Percentiles rank a stretch among this genome's conserved stretches.
Evolutionary conservation across 306 rosid genomes (phyloP).

Genomic region (Glycine soja): DNA sequence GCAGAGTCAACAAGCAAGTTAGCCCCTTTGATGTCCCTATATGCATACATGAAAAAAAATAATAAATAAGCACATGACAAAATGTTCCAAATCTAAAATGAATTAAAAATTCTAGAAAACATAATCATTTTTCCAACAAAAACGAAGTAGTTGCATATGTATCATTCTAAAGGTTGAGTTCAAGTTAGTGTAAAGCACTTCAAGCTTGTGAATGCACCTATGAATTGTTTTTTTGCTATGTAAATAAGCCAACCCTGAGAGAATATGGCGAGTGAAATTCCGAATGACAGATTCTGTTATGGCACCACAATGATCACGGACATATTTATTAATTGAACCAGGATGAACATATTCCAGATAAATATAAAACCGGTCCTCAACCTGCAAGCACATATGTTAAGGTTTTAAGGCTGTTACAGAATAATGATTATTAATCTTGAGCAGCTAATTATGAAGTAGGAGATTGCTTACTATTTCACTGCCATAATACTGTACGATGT

Average conservation of each 20-base stretch:
- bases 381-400: constrained; percentile 52
- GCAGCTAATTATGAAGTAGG: constrained; percentile 32
- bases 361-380: constrained; percentile 74
- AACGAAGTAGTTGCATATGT: not conserved
- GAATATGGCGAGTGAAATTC: constrained; percentile 87
- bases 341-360: constrained; percentile 93
- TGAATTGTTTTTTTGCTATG: constrained; percentile 90
- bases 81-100: constrained; percentile 26
- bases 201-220: constrained; percentile 56
- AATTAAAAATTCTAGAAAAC: constrained; percentile 6
- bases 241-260: constrained; percentile 87
- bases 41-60: constrained; percentile 13
- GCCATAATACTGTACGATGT: constrained; percentile 92
- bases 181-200: constrained; percentile 32
- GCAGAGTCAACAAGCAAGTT: constrained; percentile 88
- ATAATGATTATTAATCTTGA: constrained; percentile 30
- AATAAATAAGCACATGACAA: not conserved
- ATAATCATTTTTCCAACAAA: constrained; percentile 17
- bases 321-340: constrained; percentile 86
- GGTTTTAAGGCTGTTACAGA: constrained; percentile 13
- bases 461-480: constrained; percentile 78
- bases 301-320: constrained; percentile 89
- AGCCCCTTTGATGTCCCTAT: constrained; percentile 93
- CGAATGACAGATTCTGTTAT: constrained; percentile 87
- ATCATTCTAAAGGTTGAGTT: not conserved